A percentile compares a stretch with the other conserved stretches of the same genome.
Evolutionary conservation across 2,329 filamentous ascomycete species (phyloP).

Genomic region (Arachnopeziza araneosa): DNA sequence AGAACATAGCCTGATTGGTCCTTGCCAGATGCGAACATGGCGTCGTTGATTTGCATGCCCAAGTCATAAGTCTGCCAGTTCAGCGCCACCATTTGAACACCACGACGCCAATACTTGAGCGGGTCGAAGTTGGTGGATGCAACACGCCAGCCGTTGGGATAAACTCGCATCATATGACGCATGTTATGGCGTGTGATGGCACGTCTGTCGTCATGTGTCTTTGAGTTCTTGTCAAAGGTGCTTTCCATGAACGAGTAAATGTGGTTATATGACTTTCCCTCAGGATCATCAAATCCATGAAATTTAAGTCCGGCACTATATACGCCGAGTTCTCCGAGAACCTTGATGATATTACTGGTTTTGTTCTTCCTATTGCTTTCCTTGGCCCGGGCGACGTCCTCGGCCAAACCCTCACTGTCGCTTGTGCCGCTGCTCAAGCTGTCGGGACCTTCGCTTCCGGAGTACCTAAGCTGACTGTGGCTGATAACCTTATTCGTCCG

Average conservation of each 20-base stretch:
- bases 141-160: constrained; percentile 76
- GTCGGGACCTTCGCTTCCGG: constrained; percentile 37
- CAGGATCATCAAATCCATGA: constrained; percentile 67
- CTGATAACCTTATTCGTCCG: constrained; percentile 15
- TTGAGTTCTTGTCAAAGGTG: constrained; percentile 76
- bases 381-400: constrained; percentile 44
- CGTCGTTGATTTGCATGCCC: constrained; percentile 92
- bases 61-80: constrained; percentile 99
- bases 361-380: constrained; percentile 55
- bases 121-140: constrained; percentile 93
- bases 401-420: constrained; percentile 68
- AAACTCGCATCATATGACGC: constrained; percentile 87
- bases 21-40: constrained; percentile 89
- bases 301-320: constrained; percentile 74
- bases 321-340: constrained; percentile 80
- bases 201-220: constrained; percentile 68
- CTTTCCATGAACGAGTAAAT: constrained; percentile 93
- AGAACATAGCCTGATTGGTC: constrained; percentile 89
- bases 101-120: constrained; percentile 85
- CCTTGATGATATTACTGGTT: constrained; percentile 78
- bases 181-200: constrained; percentile 86
- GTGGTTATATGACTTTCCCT: constrained; percentile 86
- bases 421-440: constrained; percentile 60
- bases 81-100: constrained; percentile 94
- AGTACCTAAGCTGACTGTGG: constrained; percentile 18